Evolutionary conservation across 2,329 filamentous ascomycete genomes (phyloP), one percentile per base, ranked within the genome.

Genomic region (Microcyclospora tardicrescens): DNA sequence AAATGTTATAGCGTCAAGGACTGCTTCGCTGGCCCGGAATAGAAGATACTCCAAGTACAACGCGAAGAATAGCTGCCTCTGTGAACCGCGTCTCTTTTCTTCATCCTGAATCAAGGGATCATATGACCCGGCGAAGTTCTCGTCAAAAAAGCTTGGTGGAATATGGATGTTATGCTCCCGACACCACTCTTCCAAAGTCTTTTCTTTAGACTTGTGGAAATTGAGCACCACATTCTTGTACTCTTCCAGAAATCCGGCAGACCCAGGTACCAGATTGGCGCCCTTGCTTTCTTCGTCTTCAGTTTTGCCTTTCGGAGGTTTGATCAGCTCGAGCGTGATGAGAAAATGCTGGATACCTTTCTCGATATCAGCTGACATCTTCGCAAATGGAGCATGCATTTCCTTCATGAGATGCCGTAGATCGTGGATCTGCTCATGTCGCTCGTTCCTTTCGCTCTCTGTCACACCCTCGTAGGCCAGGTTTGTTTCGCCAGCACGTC

Each of bases 11-110:
- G 86, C 69, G 3, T 75, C 68, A 9, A 78, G 62, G 3, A 83
- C 70, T 0, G 77, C 72, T 39, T 69, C 63, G 10, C 75, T 76
- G 1, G 75, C 64, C 0, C 68, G 69, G 47, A 68, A 68, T 2
- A 80, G 61, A 6, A 85, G 62, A 51, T 81, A 81, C 50, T 86
- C 78, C 59, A 86, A 73, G 44, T 74, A 75, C 3, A 85, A 67
- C n/a, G 82, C 66, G 10, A 84, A 64, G 55, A 81, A 84, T 0
- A 87, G 64, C 49, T 85, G 79, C 10, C 74, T 66, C 46, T 81
- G 76, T 39, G 77, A 72, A 10, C 67, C 2, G 76, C 83, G 5
- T 76, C 81, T 49, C 69, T 77, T 1, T 73, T 61, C 30, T 61
- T 72, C 56, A 81, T 65, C 65, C 60, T 45, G 53, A 46, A 16